phyloP scores from a whole-genome alignment of 129 eudicot genomes.

The Flaveria ramosissima region DNA sequence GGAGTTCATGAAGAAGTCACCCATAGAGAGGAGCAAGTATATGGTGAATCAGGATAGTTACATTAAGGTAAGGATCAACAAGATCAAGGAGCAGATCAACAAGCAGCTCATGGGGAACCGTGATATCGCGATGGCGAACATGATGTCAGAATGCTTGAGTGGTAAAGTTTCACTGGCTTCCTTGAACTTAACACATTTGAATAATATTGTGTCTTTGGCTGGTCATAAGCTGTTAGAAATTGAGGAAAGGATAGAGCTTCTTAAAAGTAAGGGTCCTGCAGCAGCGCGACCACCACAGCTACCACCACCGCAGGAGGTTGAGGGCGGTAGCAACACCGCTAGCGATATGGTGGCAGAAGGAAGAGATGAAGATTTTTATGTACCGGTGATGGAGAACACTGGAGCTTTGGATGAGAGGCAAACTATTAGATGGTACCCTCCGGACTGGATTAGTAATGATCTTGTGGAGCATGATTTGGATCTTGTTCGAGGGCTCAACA shows the following conservation, averaged over 20 bases:
- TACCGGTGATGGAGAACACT: slow-evolving; percentile 21
- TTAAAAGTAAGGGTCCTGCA: slow-evolving; percentile 15
- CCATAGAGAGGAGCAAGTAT: slow-evolving; percentile 24
- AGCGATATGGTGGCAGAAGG: background rate
- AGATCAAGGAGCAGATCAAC: slow-evolving; percentile 14
- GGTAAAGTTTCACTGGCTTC: background rate
- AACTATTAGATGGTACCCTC: slow-evolving; percentile 8
- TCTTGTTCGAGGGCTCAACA: slow-evolving; percentile 24
- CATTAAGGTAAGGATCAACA: slow-evolving; percentile 23
- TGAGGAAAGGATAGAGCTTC: slow-evolving; percentile 19
- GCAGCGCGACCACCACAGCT: background rate
- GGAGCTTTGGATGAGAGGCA: background rate
- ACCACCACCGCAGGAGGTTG: background rate
- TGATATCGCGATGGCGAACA: background rate
- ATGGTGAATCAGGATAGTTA: slow-evolving; percentile 33
- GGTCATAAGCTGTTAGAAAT: slow-evolving; percentile 35
- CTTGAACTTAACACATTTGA: background rate
- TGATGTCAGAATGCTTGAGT: slow-evolving; percentile 34
- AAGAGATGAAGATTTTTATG: slow-evolving; percentile 1
- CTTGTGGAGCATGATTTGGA: slow-evolving; percentile 13
- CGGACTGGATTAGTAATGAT: slow-evolving; percentile 30
- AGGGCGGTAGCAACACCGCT: slow-evolving; percentile 4
- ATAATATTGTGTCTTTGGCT: background rate
- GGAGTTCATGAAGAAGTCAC: slow-evolving; percentile 5
- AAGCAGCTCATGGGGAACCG: slow-evolving; percentile 20